Base-by-base conservation (phyloP, 805 yeast genomes). In the Wickerhamiella azymoides region DNA sequence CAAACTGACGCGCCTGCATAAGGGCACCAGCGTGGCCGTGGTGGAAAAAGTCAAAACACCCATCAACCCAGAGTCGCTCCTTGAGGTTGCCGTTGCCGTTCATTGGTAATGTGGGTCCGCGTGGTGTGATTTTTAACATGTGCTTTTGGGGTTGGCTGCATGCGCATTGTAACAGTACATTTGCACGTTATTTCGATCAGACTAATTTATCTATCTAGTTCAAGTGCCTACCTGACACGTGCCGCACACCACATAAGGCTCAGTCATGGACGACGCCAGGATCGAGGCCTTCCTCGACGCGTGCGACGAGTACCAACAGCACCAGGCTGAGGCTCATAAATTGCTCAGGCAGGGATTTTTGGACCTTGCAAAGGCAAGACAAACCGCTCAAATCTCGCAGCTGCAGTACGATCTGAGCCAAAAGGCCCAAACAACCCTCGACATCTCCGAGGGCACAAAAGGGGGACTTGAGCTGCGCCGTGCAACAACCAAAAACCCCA, bases 11-110 rank as follows among this genome's bases (percentile, higher is more conserved):
- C 0, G 98, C 96, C 61, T 92, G 98, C 47, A 84, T 65, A 74
- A 92, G 78, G 17, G 97, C 98, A 26, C 96, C 96, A 2, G 96
- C 94, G 57, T 92, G 98, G 19, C 73, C 97, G 58, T 92, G 97
- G 61, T 92, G 98, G 36, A 94, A 84, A 65, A 92, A 92, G 62
- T 92, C 98, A 64, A 92, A 92, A 61, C 98, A 92, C 0, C 98
- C 98, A 62, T 92, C 98, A 25, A 92, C 77, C 98, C 98, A 92
- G 49, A 89, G 80, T 43, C 80, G 58, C 41, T 41, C 44, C 8
- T 21, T 13, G 32, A 35, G 43, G 36, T 39, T 39, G 6, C 7
- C 7, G 24, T 21, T 21, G 24, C 24, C 24, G 24, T 7, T 21
- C 24, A 21, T 21, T 21, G 24, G 24, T 21, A 21, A 30, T 30